phyloP scores from a whole-genome alignment of 192 early-diverging fungal genomes.

The Coemansia sp. region DNA sequence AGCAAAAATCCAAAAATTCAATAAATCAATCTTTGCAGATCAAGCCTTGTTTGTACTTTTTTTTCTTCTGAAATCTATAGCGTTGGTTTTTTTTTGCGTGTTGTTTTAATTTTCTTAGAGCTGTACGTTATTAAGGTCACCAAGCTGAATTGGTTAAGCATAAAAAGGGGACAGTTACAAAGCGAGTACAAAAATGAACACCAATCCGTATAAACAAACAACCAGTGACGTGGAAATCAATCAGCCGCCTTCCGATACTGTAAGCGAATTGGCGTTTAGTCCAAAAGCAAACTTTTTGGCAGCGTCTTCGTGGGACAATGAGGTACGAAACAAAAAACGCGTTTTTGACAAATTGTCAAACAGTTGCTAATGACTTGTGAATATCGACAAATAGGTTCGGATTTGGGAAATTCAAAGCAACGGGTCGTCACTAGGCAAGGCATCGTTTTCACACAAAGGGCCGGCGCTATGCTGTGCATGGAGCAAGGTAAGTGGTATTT shows the following conservation, averaged over 20 bases:
- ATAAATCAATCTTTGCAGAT: neutral
- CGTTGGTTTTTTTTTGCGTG: neutral
- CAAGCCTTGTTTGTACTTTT: neutral
- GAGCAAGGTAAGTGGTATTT: conserved; percentile 54
- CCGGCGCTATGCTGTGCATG: conserved; percentile 82
- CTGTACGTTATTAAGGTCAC: too few relatives aligned
- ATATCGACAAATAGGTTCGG: conserved; percentile 65
- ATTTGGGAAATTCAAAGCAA: conserved; percentile 85
- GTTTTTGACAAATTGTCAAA: neutral
- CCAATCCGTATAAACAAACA: conserved; percentile 31
- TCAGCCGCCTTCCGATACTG: conserved; percentile 70
- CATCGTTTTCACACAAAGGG: conserved; percentile 74
- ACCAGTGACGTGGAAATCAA: conserved; percentile 51
- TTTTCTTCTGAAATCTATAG: neutral
- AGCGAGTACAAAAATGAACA: conserved; percentile 7
- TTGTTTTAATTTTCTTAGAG: too few relatives aligned
- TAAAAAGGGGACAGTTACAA: neutral
- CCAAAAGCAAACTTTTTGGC: conserved; percentile 81
- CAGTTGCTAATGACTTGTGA: neutral
- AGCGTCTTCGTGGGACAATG: conserved; percentile 87
- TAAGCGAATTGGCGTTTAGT: conserved; percentile 79
- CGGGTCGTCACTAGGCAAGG: conserved; percentile 74
- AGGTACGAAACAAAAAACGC: conserved; percentile 14
- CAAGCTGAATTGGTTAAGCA: too few relatives aligned
- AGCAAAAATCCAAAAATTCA: conserved; percentile 4